Evolutionary conservation across 2,329 filamentous ascomycete genomes (phyloP).

Genomic region (Trichophyton benhamiae): DNA sequence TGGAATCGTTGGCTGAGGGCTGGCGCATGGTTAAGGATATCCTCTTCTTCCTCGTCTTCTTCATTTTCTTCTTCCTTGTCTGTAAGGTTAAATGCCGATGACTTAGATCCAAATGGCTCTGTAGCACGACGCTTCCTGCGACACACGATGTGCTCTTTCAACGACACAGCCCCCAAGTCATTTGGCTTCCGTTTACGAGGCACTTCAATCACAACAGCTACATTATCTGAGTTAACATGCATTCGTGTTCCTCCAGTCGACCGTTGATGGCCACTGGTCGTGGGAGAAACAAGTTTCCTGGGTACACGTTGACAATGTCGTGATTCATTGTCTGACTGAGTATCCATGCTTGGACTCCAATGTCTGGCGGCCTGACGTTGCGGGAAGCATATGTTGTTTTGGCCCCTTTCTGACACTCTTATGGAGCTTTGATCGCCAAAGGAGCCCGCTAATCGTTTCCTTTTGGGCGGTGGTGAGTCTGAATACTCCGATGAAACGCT

Average conservation of each 20-base stretch:
- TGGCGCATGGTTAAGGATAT: constrained; percentile 8
- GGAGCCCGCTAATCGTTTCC: not conserved
- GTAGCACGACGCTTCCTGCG: not conserved
- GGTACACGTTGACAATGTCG: not conserved
- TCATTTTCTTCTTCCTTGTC: not conserved
- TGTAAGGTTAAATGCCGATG: not conserved
- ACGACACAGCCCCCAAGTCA: not conserved
- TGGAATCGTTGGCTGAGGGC: constrained; percentile 2
- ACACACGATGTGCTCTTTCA: not conserved
- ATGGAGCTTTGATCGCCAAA: not conserved
- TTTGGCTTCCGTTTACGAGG: not conserved
- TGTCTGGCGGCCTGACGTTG: not conserved
- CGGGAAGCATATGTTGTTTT: too few relatives aligned
- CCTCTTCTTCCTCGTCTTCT: constrained; percentile 8
- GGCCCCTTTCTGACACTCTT: not conserved
- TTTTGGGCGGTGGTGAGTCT: not conserved
- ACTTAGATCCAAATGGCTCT: not conserved
- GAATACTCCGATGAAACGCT: not conserved
- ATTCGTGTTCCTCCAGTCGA: not conserved
- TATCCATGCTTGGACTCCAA: not conserved
- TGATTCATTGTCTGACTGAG: not conserved
- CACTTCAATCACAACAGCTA: constrained; percentile 6
- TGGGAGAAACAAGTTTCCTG: not conserved
- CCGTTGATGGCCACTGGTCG: not conserved
- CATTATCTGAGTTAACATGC: not conserved